A percentile compares a stretch with the other conserved stretches of the same genome.
phyloP scores from a whole-genome alignment of 345 rosid genomes.

The Moringa oleifera region DNA sequence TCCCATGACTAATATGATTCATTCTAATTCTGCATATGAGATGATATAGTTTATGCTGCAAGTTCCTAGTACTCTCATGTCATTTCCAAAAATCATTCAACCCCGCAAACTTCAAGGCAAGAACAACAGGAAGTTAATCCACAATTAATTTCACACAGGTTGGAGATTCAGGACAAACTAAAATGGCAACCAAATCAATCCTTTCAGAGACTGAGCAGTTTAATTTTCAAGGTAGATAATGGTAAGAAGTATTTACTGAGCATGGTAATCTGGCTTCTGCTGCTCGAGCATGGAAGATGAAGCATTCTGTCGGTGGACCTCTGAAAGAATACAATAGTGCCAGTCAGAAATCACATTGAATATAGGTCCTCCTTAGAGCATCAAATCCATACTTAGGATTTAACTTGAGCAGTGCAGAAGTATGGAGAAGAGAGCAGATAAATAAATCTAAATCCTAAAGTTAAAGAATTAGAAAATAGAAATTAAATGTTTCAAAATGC shows the following conservation, averaged over 20 bases:
- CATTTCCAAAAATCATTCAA: neutral
- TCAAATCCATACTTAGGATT: neutral
- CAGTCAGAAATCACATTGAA: conserved; percentile 3
- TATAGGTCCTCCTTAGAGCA: neutral
- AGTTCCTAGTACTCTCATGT: neutral
- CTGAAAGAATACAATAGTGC: conserved; percentile 38
- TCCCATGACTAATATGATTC: neutral
- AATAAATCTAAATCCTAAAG: neutral
- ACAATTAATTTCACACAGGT: no score
- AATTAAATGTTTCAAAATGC: neutral
- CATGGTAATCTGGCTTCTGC: conserved; percentile 50
- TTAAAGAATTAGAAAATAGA: no score
- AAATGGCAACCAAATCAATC: neutral
- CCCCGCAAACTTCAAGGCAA: neutral
- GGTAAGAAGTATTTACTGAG: conserved; percentile 35
- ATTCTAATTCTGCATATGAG: neutral
- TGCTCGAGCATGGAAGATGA: conserved; percentile 86
- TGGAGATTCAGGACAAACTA: no score
- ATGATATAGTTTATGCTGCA: neutral
- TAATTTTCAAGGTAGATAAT: conserved; percentile 12
- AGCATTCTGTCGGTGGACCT: conserved; percentile 96
- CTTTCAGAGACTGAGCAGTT: neutral
- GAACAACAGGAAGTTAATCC: no score
- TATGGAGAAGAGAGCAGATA: neutral
- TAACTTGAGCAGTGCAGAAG: neutral